Percentiles rank a stretch among this genome's conserved stretches.
Evolutionary conservation across 208 protist species (phyloP).

Genomic region (Leishmania aethiopica): DNA sequence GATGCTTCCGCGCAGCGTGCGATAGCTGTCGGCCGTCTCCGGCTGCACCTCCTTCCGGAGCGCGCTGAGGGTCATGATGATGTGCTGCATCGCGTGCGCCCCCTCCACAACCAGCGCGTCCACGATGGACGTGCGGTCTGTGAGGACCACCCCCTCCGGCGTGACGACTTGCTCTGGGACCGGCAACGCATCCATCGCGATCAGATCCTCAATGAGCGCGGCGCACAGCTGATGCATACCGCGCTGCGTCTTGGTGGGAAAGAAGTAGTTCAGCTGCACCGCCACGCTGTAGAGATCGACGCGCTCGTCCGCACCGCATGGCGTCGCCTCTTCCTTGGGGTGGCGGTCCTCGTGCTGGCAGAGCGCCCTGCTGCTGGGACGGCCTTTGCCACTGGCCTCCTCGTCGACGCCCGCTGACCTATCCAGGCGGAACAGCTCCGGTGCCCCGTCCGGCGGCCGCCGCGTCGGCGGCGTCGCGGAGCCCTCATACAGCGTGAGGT

Average conservation of each 20-base stretch:
- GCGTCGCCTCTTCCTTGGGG: neutral
- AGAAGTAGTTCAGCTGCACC: conserved; percentile 42
- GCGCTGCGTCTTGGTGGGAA: conserved; percentile 38
- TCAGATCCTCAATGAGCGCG: conserved; percentile 35
- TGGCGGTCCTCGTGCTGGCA: neutral
- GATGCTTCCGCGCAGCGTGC: neutral
- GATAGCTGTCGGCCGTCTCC: conserved; percentile 12
- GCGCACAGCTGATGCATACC: conserved; percentile 31
- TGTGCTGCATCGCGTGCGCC: conserved; percentile 29
- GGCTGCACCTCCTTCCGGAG: neutral
- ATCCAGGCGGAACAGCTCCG: neutral
- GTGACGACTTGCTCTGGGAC: conserved; percentile 22
- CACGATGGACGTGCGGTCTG: conserved; percentile 18
- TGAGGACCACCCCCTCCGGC: conserved; percentile 17
- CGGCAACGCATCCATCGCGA: conserved; percentile 24
- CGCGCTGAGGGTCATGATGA: conserved; percentile 19
- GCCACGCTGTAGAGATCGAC: conserved; percentile 37
- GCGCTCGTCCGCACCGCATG: neutral
- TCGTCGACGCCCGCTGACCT: neutral
- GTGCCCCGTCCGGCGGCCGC: neutral
- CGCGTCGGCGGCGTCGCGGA: neutral
- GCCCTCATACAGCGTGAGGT: conserved; percentile 11
- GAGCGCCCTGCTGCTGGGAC: neutral
- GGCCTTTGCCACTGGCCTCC: neutral
- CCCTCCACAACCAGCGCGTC: conserved; percentile 30